These are phyloP conservation scores for Evernia prunastri DNA, from an alignment of 495 filamentous ascomycete genomes.

Conservation along the genomic window DNA sequence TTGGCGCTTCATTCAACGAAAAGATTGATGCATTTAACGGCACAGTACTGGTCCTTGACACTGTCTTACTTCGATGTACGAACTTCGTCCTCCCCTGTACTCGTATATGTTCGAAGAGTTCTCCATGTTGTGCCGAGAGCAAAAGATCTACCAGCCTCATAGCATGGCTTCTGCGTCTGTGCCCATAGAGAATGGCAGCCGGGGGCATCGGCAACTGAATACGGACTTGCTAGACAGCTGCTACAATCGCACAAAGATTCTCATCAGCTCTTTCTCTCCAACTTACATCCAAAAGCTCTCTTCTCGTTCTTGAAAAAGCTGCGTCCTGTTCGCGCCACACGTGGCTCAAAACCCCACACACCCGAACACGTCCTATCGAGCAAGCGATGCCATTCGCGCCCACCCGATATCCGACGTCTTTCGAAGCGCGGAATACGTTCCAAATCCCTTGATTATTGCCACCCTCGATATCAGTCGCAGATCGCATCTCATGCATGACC, in stretches of 20 bases:
- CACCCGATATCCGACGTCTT: neutral
- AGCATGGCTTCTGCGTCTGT: neutral
- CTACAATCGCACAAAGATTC: neutral
- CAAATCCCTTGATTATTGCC: too few species aligned
- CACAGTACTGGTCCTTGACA: too few species aligned
- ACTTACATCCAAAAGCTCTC: neutral
- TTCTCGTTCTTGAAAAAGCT: neutral
- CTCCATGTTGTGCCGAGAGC: neutral
- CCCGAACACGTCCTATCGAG: neutral
- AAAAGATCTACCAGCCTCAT: neutral
- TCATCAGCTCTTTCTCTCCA: neutral
- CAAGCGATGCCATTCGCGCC: neutral
- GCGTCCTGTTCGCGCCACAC: neutral
- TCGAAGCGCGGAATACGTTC: neutral
- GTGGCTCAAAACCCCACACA: neutral
- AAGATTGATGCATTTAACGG: too few species aligned
- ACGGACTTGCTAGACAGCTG: neutral
- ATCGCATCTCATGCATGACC: neutral
- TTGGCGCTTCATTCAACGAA: too few species aligned
- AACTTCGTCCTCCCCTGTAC: too few species aligned
- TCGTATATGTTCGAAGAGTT: neutral
- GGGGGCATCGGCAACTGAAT: neutral
- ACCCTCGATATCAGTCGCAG: too few species aligned
- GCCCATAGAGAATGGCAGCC: neutral
- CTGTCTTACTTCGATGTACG: too few species aligned